Evolutionary conservation across 768 basidiomycete species (phyloP).

Genomic region (Roridomyces roridus): DNA sequence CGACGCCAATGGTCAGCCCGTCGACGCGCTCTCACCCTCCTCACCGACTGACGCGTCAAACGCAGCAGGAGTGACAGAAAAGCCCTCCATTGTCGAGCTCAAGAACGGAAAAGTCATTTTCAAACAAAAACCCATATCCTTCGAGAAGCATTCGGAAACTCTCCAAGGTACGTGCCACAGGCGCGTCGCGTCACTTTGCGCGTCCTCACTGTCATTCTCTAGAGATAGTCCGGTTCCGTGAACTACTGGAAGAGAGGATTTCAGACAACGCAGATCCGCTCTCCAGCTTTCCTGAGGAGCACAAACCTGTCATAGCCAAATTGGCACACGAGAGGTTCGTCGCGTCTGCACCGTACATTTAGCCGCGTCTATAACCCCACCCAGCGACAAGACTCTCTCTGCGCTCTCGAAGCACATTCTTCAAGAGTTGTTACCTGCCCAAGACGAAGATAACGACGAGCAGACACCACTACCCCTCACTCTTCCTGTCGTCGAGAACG

Average conservation of each 20-base stretch:
- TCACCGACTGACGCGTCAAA: constrained; percentile 36
- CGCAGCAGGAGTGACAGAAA: constrained; percentile 44
- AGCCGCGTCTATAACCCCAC: not conserved
- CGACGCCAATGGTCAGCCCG: constrained; percentile 34
- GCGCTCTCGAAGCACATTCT: constrained; percentile 74
- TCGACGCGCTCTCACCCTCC: not conserved
- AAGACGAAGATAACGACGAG: constrained; percentile 61
- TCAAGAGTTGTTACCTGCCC: constrained; percentile 67
- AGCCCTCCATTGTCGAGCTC: constrained; percentile 59
- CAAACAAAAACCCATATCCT: constrained; percentile 75
- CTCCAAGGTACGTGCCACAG: constrained; percentile 65
- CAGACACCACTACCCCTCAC: constrained; percentile 46
- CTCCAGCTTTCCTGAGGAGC: constrained; percentile 64
- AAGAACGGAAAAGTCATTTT: constrained; percentile 80
- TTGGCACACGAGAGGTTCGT: constrained; percentile 83
- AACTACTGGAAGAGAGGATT: constrained; percentile 66
- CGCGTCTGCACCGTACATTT: not conserved
- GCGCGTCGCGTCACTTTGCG: constrained; percentile 7
- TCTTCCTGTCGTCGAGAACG: constrained; percentile 63
- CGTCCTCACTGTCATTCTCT: not conserved
- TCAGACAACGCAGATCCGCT: constrained; percentile 57
- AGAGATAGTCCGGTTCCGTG: constrained; percentile 83
- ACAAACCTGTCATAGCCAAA: constrained; percentile 80
- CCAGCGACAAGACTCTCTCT: constrained; percentile 74
- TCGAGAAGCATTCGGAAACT: constrained; percentile 83